A percentile compares a stretch with the other conserved stretches of the same genome.
These are phyloP conservation scores for Emericellopsis atlantica DNA, from an alignment of 2,329 filamentous ascomycete genomes.

Conservation along the genomic window DNA sequence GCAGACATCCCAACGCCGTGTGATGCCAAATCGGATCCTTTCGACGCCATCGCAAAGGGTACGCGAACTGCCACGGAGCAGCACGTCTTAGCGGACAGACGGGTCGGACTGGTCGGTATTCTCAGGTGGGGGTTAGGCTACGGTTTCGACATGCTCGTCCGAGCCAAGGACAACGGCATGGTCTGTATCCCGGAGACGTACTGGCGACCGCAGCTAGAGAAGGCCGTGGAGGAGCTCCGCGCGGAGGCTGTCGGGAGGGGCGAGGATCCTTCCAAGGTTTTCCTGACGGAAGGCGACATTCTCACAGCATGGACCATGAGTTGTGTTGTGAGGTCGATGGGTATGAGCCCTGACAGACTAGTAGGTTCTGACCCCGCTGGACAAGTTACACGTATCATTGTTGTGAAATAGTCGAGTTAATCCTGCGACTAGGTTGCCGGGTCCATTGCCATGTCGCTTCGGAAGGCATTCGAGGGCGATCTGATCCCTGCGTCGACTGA, in stretches of 20 bases:
- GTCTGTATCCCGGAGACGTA: constrained; percentile 18
- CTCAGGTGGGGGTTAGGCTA: no score
- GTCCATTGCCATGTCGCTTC: no score
- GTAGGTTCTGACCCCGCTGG: no score
- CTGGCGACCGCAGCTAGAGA: constrained; percentile 10
- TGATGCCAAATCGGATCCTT: constrained; percentile 12
- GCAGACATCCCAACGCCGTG: constrained; percentile 13
- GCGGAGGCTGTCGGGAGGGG: background rate
- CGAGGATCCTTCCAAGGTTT: background rate
- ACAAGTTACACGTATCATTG: no score
- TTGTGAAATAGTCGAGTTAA: no score
- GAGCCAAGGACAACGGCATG: constrained; percentile 16
- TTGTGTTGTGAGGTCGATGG: no score
- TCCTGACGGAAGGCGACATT: background rate
- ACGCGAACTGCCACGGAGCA: constrained; percentile 8
- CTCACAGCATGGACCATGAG: no score
- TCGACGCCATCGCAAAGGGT: constrained; percentile 9
- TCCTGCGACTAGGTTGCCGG: no score
- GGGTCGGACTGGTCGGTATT: no score
- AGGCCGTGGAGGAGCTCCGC: constrained; percentile 12
- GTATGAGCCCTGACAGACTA: no score
- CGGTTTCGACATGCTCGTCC: constrained; percentile 8
- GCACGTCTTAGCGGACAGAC: constrained; percentile 7
- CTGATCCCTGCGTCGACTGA: background rate
- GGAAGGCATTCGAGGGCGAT: no score